phyloP scores from a whole-genome alignment of 2,329 filamentous ascomycete genomes.

The Cladosporium phlei region DNA sequence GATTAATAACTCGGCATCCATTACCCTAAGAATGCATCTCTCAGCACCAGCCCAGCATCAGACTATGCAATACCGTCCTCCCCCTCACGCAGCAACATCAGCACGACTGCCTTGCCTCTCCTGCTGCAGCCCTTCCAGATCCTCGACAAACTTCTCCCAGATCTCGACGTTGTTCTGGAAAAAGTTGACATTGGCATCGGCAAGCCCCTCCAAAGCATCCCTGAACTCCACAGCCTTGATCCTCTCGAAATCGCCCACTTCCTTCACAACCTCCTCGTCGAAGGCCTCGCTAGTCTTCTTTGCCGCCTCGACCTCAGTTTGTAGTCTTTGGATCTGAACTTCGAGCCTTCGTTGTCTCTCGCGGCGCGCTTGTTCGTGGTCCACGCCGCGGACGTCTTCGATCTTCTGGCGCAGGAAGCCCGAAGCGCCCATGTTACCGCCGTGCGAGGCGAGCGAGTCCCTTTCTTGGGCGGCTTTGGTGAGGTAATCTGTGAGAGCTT shows the following conservation, averaged over 20 bases:
- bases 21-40: too few species aligned
- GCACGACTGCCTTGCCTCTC: slow-evolving; percentile 29
- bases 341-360: slow-evolving; percentile 88
- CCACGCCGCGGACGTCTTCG: slow-evolving; percentile 92
- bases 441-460: slow-evolving; percentile 66
- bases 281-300: slow-evolving; percentile 87
- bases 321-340: slow-evolving; percentile 86
- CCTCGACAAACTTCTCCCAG: slow-evolving; percentile 85
- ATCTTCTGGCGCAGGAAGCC: slow-evolving; percentile 91
- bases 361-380: slow-evolving; percentile 85
- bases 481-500: slow-evolving; percentile 91
- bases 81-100: background rate
- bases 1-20: too few species aligned
- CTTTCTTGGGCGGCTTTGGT: slow-evolving; percentile 84
- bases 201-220: slow-evolving; percentile 74
- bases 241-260: slow-evolving; percentile 89
- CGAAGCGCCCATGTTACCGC: slow-evolving; percentile 59
- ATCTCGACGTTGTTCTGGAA: slow-evolving; percentile 73
- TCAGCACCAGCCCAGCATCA: too few species aligned
- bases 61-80: too few species aligned
- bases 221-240: slow-evolving; percentile 95
- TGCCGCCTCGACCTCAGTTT: slow-evolving; percentile 79
- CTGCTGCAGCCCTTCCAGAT: slow-evolving; percentile 62
- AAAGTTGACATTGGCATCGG: slow-evolving; percentile 81
- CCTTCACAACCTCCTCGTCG: slow-evolving; percentile 90